Evolutionary conservation across 192 early-diverging fungal genomes (phyloP), one percentile per base, ranked within the genome.

Genomic region (Phlyctochytrium planicorne): DNA sequence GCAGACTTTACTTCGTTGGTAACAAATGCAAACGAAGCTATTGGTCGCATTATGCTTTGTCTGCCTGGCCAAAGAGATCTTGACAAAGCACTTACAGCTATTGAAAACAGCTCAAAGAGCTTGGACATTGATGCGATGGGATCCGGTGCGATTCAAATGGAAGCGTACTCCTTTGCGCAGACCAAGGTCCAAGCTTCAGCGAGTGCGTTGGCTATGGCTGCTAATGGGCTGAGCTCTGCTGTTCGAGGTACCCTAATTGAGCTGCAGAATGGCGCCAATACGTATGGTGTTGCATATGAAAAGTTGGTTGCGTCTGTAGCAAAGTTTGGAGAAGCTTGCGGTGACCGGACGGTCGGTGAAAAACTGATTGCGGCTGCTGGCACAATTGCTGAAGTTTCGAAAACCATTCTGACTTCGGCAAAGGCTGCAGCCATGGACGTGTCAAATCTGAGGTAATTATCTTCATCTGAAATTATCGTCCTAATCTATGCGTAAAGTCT

Each of bases 61-160:
- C 47, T 83, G 30, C 81, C 80, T 1, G 80, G 79, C n/a, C 78
- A 76, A 52, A 52, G 67, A 30, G 80, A 81, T 25, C 40, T 81
- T 12, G 73, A 69, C 24, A 37, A 56, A 30, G 66, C 72, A n/a
- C 62, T 78, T 23, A 30, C 30, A 0, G 25, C 37, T 2, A 71
- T 78, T 35, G 53, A 63, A 16, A 31, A 67, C 12, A 35, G 60
- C 27, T 30, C 57, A 25, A 53, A 53, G 16, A 56, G 61, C 0
- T 31, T 75, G 2, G 30, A 52, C 4, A 57, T 60, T 0, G 56
- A 63, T 36, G 66, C 60, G 1, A 17, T 69, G 2, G 27, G 59
- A 1, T 53, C 57, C 12, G 53, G 36, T 20, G 33, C 30, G 14
- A 14, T 20, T 0, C 30, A 2, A 0, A 59, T 34, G 4, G 75